These are phyloP conservation scores for Cantharellus cinnabarinus DNA, from an alignment of 768 basidiomycete genomes.

Conservation along the genomic window DNA sequence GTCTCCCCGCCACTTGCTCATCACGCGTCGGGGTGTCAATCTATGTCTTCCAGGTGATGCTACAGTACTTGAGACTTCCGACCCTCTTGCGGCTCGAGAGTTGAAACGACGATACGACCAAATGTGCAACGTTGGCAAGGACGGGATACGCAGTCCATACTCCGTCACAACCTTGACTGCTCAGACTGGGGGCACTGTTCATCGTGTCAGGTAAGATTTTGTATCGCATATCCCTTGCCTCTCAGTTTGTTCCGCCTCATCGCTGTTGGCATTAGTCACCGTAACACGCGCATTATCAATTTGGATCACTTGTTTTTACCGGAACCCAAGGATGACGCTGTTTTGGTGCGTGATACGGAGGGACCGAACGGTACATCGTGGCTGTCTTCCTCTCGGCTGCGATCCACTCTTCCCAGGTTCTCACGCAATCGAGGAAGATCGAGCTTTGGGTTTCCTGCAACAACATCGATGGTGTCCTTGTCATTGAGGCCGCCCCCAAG, in stretches of 20 bases:
- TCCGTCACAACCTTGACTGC: slow-evolving; percentile 67
- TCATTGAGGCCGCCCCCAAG: not conserved
- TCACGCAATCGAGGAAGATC: no score
- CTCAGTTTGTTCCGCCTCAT: no score
- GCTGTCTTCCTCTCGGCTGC: no score
- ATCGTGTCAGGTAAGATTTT: slow-evolving; percentile 47
- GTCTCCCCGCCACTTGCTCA: not conserved
- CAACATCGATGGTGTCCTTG: slow-evolving; percentile 2
- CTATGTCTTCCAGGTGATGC: slow-evolving; percentile 33
- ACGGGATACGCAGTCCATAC: slow-evolving; percentile 45
- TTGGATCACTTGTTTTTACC: no score
- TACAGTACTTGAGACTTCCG: slow-evolving; percentile 63
- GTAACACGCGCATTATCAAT: no score
- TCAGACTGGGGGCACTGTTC: slow-evolving; percentile 60
- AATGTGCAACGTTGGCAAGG: slow-evolving; percentile 38
- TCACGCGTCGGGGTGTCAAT: not conserved
- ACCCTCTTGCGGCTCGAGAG: slow-evolving; percentile 52
- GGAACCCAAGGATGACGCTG: no score
- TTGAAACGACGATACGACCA: slow-evolving; percentile 56
- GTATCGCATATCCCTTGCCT: no score
- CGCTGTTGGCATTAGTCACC: no score
- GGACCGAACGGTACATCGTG: no score
- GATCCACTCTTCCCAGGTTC: no score
- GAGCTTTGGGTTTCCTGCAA: slow-evolving; percentile 5
- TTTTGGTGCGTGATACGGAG: not conserved